Evolutionary conservation across 2,329 filamentous ascomycete species (phyloP), one percentile per base, ranked within the genome.

Genomic region (Grosmannia serpens): DNA sequence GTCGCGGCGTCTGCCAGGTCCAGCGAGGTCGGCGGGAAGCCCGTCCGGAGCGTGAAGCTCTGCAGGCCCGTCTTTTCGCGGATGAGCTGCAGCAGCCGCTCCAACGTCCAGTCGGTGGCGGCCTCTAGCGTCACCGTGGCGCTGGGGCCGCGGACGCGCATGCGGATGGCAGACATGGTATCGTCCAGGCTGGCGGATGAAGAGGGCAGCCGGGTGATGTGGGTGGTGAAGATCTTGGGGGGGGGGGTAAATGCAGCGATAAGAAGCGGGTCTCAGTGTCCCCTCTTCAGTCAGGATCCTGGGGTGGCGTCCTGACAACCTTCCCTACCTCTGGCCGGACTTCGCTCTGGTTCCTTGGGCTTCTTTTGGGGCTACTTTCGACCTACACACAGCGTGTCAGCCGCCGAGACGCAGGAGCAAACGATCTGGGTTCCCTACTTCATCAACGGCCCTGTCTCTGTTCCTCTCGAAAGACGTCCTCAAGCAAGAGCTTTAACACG

Each of bases 11-110:
- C 76, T 33, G 81, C 77, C 11, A 86, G 74, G 41, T 83, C 77
- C 20, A 97, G 78, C 0, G 83, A 76, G 67, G 86, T 84, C 27
- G 89, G 85, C 1, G 92, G 92, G 66, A 88, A 95, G 41, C 90
- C 90, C 72, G 87, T 89, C 75, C 94, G 96, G 62, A 95, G 75
- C 50, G 87, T 82, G 67, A 92, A 91, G 17, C 77, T 75, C 8
- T 76, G 66, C 20, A 92, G 76, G 5, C 81, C 81, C 1, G 88
- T 89, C 66, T 83, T 81, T 55, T 80, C 73, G 56, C 77, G 77
- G 65, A 91, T 84, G 55, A 81, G 75, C 4, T 77, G 68, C 53
- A 85, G 74, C 1, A 91, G 76, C 57, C 84, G 77, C 53, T 73
- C 74, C 52, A 89, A 78, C 4, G 83, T 87, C 56, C 88, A 86